phyloP scores from a whole-genome alignment of 129 eudicot species.

The Helianthus annuus region DNA sequence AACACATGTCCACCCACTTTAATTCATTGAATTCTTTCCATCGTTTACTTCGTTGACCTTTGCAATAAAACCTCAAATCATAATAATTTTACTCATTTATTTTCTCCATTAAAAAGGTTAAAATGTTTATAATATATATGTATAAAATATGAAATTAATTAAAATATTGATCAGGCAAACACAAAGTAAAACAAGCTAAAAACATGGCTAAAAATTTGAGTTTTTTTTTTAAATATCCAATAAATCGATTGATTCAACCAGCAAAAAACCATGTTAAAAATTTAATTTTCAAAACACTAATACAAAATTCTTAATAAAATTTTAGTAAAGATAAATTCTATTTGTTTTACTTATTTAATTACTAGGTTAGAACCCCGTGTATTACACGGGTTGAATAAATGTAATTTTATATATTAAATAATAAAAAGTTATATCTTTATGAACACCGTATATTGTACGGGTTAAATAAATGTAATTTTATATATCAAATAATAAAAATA shows the following conservation, averaged over 20 bases:
- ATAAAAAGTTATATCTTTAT: no score
- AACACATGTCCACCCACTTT: constrained; percentile 14
- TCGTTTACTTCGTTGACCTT: constrained; percentile 16
- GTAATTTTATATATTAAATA: no score
- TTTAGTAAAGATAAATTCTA: neutral
- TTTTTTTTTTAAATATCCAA: neutral
- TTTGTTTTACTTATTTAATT: no score
- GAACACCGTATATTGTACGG: no score
- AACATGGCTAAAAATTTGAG: neutral
- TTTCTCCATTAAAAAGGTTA: neutral
- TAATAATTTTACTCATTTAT: neutral
- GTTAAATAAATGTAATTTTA: no score
- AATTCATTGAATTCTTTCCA: constrained; percentile 11
- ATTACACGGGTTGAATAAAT: no score
- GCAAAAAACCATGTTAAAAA: no score
- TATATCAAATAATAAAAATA: no score
- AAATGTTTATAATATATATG: neutral
- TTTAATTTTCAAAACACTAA: neutral
- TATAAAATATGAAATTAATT: neutral
- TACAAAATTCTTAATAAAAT: neutral
- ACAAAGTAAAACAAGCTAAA: neutral
- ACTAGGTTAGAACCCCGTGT: no score
- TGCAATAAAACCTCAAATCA: neutral
- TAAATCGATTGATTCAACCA: neutral
- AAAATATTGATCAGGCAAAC: neutral